phyloP scores from a whole-genome alignment of 495 filamentous ascomycete genomes.

The Podospora anserina region DNA sequence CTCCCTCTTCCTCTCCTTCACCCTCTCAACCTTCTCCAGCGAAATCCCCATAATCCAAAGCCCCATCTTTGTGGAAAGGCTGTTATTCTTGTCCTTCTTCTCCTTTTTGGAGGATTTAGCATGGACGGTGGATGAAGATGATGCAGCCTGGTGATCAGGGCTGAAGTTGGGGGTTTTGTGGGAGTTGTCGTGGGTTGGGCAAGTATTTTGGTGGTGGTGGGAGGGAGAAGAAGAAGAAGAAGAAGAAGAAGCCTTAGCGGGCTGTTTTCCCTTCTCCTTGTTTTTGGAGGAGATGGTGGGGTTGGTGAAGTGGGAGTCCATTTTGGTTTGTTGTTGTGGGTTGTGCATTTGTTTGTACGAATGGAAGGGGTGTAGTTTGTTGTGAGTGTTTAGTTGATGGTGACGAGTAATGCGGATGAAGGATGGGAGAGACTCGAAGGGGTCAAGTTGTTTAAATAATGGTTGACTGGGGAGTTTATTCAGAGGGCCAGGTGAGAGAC shows the following conservation, averaged over 20 bases:
- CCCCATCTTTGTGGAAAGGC: constrained; percentile 1
- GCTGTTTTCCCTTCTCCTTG: not conserved
- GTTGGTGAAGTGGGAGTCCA: not conserved
- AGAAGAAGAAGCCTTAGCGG: not conserved
- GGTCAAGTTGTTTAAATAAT: not conserved
- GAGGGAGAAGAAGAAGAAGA: too few species aligned
- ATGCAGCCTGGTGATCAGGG: not conserved
- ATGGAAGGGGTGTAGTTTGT: not conserved
- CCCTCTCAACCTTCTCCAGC: constrained; percentile 5
- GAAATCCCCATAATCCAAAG: constrained; percentile 2
- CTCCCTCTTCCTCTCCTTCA: not conserved
- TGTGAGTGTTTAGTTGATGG: not conserved
- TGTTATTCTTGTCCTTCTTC: not conserved
- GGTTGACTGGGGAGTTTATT: not conserved
- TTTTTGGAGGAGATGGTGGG: not conserved
- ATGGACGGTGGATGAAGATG: not conserved
- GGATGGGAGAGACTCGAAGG: not conserved
- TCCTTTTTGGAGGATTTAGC: not conserved
- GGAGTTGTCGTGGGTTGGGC: not conserved
- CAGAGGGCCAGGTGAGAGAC: not conserved
- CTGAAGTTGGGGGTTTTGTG: not conserved
- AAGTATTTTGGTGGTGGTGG: not conserved
- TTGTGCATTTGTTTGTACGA: not conserved
- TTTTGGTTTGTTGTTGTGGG: not conserved
- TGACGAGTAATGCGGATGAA: not conserved